A percentile compares a stretch with the other conserved stretches of the same genome.
phyloP scores from a whole-genome alignment of 2,329 filamentous ascomycete species.

The Aspergillus arachidicola region DNA sequence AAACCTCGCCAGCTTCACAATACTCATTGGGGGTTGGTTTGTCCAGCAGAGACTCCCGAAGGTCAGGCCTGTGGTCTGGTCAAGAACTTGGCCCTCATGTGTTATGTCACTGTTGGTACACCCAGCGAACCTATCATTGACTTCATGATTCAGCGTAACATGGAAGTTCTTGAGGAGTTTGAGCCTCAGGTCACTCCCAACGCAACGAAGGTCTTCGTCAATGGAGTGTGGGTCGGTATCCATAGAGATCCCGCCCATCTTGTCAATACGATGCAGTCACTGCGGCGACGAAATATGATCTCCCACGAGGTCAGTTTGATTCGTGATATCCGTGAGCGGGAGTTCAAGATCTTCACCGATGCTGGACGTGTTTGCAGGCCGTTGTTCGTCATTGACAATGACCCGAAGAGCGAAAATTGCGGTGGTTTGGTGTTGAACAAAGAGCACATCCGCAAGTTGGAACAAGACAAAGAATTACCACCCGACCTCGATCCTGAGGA shows the following conservation, averaged over 20 bases:
- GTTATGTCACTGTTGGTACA: conserved; percentile 94
- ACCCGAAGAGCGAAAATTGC: conserved; percentile 71
- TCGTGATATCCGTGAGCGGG: conserved; percentile 91
- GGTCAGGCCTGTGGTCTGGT: conserved; percentile 97
- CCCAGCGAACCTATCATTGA: conserved; percentile 87
- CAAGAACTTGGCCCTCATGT: conserved; percentile 98
- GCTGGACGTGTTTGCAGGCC: conserved; percentile 93
- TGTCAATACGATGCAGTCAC: conserved; percentile 73
- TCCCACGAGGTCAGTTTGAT: conserved; percentile 93
- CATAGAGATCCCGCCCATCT: conserved; percentile 86
- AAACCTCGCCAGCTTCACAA: conserved; percentile 98
- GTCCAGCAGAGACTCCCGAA: conserved; percentile 95
- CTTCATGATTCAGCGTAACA: conserved; percentile 93
- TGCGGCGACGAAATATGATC: conserved; percentile 79
- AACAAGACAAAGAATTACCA: conserved; percentile 69
- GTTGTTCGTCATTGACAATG: conserved; percentile 89
- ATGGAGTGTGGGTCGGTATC: conserved; percentile 96
- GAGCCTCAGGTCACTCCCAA: conserved; percentile 82
- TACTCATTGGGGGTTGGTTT: conserved; percentile 97
- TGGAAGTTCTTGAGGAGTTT: conserved; percentile 97
- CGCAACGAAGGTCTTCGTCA: conserved; percentile 97
- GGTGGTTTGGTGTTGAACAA: conserved; percentile 82
- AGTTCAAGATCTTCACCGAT: conserved; percentile 98
- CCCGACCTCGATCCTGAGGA: conserved; percentile 63
- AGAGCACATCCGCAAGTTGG: conserved; percentile 76